Evolutionary conservation across 2,329 filamentous ascomycete genomes (phyloP).

Genomic region (Fusarium pseudograminearum): DNA sequence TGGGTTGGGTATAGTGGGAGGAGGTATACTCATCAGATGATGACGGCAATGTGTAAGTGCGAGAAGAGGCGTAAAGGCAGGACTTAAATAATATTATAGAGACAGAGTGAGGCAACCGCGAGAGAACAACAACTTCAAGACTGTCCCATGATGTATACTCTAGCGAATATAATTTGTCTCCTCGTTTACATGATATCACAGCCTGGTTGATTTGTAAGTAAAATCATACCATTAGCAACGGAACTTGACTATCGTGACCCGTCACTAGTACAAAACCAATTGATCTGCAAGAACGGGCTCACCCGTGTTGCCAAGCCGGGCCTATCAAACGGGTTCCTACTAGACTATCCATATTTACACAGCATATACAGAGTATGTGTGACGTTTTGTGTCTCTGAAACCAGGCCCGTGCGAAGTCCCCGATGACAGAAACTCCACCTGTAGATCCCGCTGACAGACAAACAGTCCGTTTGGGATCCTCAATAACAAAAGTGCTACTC

Average conservation of each 20-base stretch:
- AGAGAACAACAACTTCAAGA: too few species aligned
- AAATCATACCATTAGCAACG: background rate
- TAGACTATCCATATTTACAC: background rate
- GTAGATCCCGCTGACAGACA: background rate
- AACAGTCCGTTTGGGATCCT: too few species aligned
- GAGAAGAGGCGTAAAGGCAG: background rate
- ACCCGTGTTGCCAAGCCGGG: background rate
- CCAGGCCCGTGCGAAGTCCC: background rate
- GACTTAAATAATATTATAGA: too few species aligned
- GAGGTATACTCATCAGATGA: background rate
- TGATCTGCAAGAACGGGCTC: background rate
- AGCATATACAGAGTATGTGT: too few species aligned
- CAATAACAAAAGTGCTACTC: accelerated
- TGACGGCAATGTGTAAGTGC: background rate
- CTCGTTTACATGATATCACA: background rate
- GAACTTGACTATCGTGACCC: background rate
- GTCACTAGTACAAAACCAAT: background rate
- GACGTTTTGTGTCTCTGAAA: background rate
- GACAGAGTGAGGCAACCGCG: accelerated
- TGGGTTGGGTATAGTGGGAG: background rate
- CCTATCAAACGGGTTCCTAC: background rate
- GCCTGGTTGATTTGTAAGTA: too few species aligned
- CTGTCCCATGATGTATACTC: too few species aligned
- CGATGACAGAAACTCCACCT: background rate
- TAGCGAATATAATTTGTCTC: too few species aligned